Evolutionary conservation across 2,329 filamentous ascomycete genomes (phyloP), one percentile per base, ranked within the genome.

Genomic region (Claviceps cyperi): DNA sequence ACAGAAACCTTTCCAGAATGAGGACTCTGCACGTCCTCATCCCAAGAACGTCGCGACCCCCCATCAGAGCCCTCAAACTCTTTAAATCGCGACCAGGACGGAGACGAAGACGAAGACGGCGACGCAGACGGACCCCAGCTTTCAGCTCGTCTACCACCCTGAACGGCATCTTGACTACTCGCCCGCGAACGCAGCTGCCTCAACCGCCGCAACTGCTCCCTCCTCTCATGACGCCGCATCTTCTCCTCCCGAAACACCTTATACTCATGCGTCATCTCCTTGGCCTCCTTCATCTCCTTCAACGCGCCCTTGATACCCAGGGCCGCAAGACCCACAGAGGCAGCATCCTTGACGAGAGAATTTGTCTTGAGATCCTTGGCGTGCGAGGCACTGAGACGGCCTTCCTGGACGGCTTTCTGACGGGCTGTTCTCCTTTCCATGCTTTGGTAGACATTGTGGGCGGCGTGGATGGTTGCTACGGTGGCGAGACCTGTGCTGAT

Each of bases 401-500:
- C 77, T 56, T 78, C 69, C 43, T 64, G 68, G 49, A 80, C 74
- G 41, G 76, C 76, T 58, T 69, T 74, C 51, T 75, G 70, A 52
- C 76, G 69, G 53, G 66, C 64, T 40, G 73, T 69, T 52, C 75
- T 70, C 65, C 76, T 76, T 61, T 77, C 73, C 72, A 78, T 71
- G 63, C 74, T 78, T 58, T 72, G 66, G 60, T 78, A 80, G 58
- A 80, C 73, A 55, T 68, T 75, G 59, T 80, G 71, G 56, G 73
- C 75, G 56, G 77, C 77, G 62, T 80, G 76, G 57, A 80, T 77
- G 56, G 75, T 79, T 59, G 77, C 76, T 54, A 78, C 73, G 48
- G 74, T 69, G 49, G 77, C 77, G 51, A 80, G 65, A 45, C 75
- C 76, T 7, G 75, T 73, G 49, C 73, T 78, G 51, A 80, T 55